Base-by-base conservation (phyloP, 1,139 yeast species). In the Arxiozyma slooffiae region DNA sequence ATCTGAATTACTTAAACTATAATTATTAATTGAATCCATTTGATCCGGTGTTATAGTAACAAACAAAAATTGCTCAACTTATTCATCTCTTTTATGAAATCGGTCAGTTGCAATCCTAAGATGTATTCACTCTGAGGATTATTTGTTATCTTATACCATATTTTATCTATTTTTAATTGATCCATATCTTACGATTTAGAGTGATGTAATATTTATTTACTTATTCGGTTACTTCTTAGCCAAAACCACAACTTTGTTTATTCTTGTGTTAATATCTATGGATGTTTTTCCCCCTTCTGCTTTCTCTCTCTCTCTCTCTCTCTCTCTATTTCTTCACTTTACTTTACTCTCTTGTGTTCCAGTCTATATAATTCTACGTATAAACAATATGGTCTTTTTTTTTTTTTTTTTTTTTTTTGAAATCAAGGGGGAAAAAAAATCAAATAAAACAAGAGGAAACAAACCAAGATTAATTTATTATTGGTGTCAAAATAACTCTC, bases 1-100 rank as follows among this genome's bases (percentile, higher is more conserved):
- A 42, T 58, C 59, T 26, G 60, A 59, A 34, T 64, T 60, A n/a
- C 59, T 62, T 38, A 54, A 58, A 17, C 62, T 57, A 52, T 62
- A 67, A n/a, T 61, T 57, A 17, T 52, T 57, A 11, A 67, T 49
- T 11, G 62, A 58, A 20, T 54, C 53, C 34, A 41, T 4, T 39
- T 57, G 53, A 2, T 67, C 68, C 8, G 6, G 14, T 8, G 58
- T 9, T 63, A 52, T 18, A 61, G 34, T 3, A 55, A 43, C 20
- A 48, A 47, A n/a, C n/a, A n/a, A n/a, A n/a, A 20, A 46, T 40
- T 9, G 39, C 36, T 23, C 36, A 46, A 34, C 50, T 50, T 16
- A 20, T 34, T 20, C 39, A 42, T 18, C n/a, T 42, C 45, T 21
- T 34, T 14, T 17, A 42, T 18, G 4, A 42, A 42, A 20, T 42